These are phyloP conservation scores for Fusarium chlamydosporum DNA, from an alignment of 2,329 filamentous ascomycete species.

Conservation along the genomic window DNA sequence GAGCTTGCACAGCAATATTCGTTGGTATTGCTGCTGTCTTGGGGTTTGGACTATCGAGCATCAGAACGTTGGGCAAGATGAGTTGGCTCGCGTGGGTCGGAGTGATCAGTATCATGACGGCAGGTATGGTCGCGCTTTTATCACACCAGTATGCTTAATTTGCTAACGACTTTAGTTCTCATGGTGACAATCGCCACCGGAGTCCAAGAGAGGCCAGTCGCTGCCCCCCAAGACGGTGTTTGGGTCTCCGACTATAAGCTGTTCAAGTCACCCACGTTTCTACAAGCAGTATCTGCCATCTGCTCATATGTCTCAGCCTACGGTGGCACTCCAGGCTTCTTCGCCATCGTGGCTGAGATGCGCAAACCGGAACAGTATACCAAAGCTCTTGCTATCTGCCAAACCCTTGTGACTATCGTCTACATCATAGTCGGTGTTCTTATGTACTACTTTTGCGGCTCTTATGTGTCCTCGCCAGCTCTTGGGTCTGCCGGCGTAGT, in stretches of 20 bases:
- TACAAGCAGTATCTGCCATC: conserved; percentile 52
- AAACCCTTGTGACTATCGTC: conserved; percentile 50
- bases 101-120: conserved; percentile 30
- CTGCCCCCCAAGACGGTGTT: conserved; percentile 29
- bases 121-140: not conserved
- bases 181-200: conserved; percentile 46
- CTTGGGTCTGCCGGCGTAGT: conserved; percentile 60
- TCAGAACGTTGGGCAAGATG: conserved; percentile 52
- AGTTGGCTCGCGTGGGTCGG: conserved; percentile 54
- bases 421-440: conserved; percentile 56
- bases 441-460: conserved; percentile 63
- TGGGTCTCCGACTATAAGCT: conserved; percentile 54
- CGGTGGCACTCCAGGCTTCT: conserved; percentile 55
- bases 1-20: conserved; percentile 57
- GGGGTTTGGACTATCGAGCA: conserved; percentile 51
- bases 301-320: conserved; percentile 56
- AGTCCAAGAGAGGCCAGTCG: conserved; percentile 35
- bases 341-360: conserved; percentile 54
- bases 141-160: rapidly evolving
- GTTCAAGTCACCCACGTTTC: conserved; percentile 52
- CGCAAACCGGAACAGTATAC: conserved; percentile 50
- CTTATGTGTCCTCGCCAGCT: conserved; percentile 62
- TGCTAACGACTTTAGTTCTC: conserved; percentile 17
- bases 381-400: conserved; percentile 46
- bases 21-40: conserved; percentile 54